Percentiles rank a stretch among this genome's conserved stretches.
These are phyloP conservation scores for Boletus edulis DNA, from an alignment of 768 basidiomycete species.

Conservation along the genomic window DNA sequence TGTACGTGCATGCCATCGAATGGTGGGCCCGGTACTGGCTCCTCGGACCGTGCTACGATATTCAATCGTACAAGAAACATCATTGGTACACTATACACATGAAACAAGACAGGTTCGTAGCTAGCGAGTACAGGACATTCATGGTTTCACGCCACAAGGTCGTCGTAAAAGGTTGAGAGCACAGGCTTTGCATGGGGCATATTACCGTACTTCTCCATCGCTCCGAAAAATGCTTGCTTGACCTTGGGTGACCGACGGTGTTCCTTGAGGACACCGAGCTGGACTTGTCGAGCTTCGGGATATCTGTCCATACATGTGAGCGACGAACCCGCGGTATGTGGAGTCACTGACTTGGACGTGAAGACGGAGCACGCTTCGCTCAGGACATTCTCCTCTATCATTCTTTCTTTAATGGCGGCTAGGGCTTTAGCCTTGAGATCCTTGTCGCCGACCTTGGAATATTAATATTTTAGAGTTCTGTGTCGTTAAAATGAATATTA, in stretches of 20 bases:
- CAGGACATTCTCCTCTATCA: conserved; percentile 20
- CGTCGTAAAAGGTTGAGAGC: conserved; percentile 18
- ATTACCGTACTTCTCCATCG: background rate
- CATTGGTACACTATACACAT: background rate
- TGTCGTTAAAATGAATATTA: background rate
- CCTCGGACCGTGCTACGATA: too few species aligned
- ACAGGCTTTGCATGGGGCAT: conserved; percentile 10
- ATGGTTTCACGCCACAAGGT: background rate
- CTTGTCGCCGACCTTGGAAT: conserved; percentile 15
- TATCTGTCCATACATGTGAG: conserved; percentile 13
- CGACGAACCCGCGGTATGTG: background rate
- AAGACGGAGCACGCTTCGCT: conserved; percentile 28
- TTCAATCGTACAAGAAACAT: background rate
- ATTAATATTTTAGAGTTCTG: background rate
- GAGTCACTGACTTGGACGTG: conserved; percentile 19
- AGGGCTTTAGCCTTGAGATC: conserved; percentile 18
- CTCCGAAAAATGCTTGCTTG: conserved; percentile 13
- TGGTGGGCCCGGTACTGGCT: background rate
- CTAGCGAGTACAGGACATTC: background rate
- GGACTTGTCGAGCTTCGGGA: conserved; percentile 10
- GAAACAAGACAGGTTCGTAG: background rate
- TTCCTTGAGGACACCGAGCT: conserved; percentile 15
- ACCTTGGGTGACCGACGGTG: conserved; percentile 7
- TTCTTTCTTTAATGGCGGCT: conserved; percentile 13
- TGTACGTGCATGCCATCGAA: background rate